A percentile compares a stretch with the other conserved stretches of the same genome.
phyloP scores from a whole-genome alignment of 2,329 filamentous ascomycete genomes.

The Penicillium sp. region DNA sequence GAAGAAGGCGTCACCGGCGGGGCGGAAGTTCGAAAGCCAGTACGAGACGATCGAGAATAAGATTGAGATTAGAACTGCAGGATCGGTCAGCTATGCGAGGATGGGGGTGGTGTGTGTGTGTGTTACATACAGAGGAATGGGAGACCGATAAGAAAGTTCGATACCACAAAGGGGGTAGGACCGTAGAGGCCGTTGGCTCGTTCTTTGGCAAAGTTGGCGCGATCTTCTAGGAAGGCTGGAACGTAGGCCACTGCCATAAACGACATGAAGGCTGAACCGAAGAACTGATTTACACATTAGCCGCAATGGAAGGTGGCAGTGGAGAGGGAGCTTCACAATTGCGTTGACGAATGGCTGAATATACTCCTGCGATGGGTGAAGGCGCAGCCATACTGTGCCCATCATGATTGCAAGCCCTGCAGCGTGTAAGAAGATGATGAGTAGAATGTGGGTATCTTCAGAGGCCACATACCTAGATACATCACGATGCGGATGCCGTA shows the following conservation, averaged over 20 bases:
- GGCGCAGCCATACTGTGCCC: slow-evolving; percentile 80
- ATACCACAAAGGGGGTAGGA: slow-evolving; percentile 66
- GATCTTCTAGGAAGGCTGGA: slow-evolving; percentile 77
- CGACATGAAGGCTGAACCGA: slow-evolving; percentile 71
- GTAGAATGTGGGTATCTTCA: slow-evolving; percentile 5
- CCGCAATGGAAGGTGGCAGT: neutral
- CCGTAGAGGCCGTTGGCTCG: slow-evolving; percentile 79
- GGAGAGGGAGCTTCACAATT: slow-evolving; percentile 49
- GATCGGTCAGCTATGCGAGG: slow-evolving; percentile 8
- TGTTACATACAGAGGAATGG: slow-evolving; percentile 65
- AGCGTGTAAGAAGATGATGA: neutral
- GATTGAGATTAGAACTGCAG: slow-evolving; percentile 64
- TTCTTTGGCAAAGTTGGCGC: slow-evolving; percentile 70
- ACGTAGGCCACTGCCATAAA: slow-evolving; percentile 86
- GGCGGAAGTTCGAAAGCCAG: slow-evolving; percentile 75
- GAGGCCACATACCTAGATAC: slow-evolving; percentile 61
- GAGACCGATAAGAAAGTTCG: slow-evolving; percentile 79
- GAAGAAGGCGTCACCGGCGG: slow-evolving; percentile 66
- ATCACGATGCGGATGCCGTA: slow-evolving; percentile 81
- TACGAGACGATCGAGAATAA: slow-evolving; percentile 75
- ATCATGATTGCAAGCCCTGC: slow-evolving; percentile 75
- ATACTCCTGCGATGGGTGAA: slow-evolving; percentile 65
- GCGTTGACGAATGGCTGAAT: slow-evolving; percentile 82
- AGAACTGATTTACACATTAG: slow-evolving; percentile 49
- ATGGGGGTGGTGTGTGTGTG: neutral